Evolutionary conservation across 768 basidiomycete genomes (phyloP), one percentile per base, ranked within the genome.

Genomic region (Auricularia sp.): DNA sequence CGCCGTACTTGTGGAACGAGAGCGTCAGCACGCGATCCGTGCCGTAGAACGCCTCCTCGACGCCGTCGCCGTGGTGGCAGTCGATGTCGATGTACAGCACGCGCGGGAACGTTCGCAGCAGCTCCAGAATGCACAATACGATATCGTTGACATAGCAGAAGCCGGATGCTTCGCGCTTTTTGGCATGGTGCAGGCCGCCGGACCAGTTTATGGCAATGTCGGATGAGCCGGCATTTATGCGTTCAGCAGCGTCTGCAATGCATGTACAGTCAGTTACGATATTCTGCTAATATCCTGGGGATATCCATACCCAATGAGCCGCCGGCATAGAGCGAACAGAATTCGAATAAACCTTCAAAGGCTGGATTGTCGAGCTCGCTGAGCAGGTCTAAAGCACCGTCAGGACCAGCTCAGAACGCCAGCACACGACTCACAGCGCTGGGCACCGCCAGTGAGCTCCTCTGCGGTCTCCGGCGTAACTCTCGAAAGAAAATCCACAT

Each of bases 131-230:
- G 14, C 74, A 77, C 13, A 81, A 70, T 1, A 80, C 80, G 66
- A 80, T 82, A 65, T 76, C 72, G 70, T 82, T 82, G 64, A 82
- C 76, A 70, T 82, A 82, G 72, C 81, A 82, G 71, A 82, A 82
- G 14, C 81, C 81, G 62, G 73, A 75, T 4, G 80, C 80, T 69
- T 79, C 80, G 3, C 77, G 73, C 70, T 80, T 80, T 69, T 82
- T 82, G 16, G 81, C 81, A 69, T 82, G 81, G 70, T 82, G 81
- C 18, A 82, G 68, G 0, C 81, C 81, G 10, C 81, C 81, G 0
- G 81, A 78, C 81, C 81, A 82, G 68, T 81, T 81, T 69, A 81
- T 77, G 16, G 74, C 74, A 34, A 80, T 77, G 66, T 82, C 81
- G 10, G 79, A 73, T 39, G 75, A 70, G 1, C 79, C 79, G 2